Percentiles rank a stretch among this genome's conserved stretches.
Evolutionary conservation across 805 yeast species (phyloP).

Genomic region (Blastobotrys peoriensis): DNA sequence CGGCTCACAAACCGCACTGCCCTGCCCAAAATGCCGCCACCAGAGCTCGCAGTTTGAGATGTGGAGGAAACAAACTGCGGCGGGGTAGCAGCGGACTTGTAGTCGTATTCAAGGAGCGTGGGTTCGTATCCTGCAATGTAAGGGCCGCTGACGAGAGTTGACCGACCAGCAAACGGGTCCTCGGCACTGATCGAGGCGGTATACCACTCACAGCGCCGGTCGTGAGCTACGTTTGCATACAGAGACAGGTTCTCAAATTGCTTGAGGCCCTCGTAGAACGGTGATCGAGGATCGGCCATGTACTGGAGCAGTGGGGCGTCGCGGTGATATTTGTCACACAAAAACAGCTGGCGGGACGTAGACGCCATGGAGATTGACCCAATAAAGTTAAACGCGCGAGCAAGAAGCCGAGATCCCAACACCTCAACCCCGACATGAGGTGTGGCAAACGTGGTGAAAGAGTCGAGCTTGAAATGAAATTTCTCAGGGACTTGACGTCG

Average conservation of each 20-base stretch:
- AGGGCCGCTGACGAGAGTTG: slow-evolving; percentile 10
- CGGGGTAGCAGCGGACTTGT: neutral
- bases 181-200: slow-evolving; percentile 59
- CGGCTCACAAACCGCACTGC: neutral
- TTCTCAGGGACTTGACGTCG: slow-evolving; percentile 45
- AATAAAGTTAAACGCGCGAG: slow-evolving; percentile 52
- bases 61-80: neutral
- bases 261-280: slow-evolving; percentile 51
- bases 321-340: slow-evolving; percentile 27
- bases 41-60: neutral
- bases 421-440: slow-evolving; percentile 66
- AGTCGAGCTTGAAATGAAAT: slow-evolving; percentile 45
- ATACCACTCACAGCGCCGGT: slow-evolving; percentile 77
- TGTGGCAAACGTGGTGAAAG: slow-evolving; percentile 57
- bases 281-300: slow-evolving; percentile 59
- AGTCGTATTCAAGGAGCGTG: slow-evolving; percentile 17
- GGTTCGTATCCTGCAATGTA: slow-evolving; percentile 52
- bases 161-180: slow-evolving; percentile 17
- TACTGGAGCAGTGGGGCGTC: slow-evolving; percentile 50
- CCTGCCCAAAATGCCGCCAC: neutral
- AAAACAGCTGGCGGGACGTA: slow-evolving; percentile 69
- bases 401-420: slow-evolving; percentile 45
- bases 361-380: slow-evolving; percentile 62
- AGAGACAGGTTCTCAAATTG: slow-evolving; percentile 48
- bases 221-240: slow-evolving; percentile 75